A percentile compares a stretch with the other conserved stretches of the same genome.
Conservation (phyloP, 306 rosid species). For the Citrullus amarus region DNA sequence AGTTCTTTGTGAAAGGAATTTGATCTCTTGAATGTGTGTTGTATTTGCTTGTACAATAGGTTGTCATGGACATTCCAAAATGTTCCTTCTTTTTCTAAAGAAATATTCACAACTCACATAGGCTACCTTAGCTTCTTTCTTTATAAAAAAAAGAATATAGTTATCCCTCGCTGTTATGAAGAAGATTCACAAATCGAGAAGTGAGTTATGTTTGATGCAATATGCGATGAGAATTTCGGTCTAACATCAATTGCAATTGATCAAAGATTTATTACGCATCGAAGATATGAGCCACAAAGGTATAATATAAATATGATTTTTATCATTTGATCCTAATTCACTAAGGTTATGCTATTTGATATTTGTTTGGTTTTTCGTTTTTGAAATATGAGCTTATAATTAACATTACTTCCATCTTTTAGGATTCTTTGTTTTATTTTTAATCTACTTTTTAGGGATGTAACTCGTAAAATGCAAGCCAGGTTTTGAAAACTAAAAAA, state of each 20-base stretch:
- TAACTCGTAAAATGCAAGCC: no score
- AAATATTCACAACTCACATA: not conserved
- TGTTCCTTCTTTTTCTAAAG: not conserved
- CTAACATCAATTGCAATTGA: not conserved
- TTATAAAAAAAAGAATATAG: no score
- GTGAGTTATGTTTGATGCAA: not conserved
- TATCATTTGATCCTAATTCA: not conserved
- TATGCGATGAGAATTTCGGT: not conserved
- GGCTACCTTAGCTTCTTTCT: no score
- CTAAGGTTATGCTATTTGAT: not conserved
- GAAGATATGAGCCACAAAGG: not conserved
- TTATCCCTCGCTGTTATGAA: not conserved
- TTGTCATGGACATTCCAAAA: not conserved
- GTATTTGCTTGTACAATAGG: not conserved
- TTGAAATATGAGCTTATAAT: no score
- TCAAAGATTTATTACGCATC: not conserved
- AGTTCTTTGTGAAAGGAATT: not conserved
- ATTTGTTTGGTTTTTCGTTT: no score
- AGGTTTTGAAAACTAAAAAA: no score
- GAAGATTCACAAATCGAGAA: not conserved
- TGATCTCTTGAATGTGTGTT: not conserved
- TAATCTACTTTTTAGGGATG: no score
- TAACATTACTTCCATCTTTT: no score
- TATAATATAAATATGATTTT: not conserved
- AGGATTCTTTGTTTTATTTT: no score